Evolutionary conservation across 768 basidiomycete species (phyloP).

Genomic region (Trametes punicea): DNA sequence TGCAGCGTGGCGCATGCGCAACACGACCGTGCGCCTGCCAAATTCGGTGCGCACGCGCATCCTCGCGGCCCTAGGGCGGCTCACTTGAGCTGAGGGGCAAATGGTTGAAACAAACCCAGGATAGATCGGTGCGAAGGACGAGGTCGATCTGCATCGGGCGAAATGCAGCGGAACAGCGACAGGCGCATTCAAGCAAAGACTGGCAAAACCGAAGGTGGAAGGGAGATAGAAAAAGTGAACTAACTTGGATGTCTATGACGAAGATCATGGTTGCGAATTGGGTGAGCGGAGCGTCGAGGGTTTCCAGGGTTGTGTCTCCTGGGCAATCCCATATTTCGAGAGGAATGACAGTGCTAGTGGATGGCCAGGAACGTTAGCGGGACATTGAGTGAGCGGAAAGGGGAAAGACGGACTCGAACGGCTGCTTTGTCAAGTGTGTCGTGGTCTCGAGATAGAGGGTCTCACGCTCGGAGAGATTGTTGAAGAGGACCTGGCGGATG

Average conservation of each 20-base stretch:
- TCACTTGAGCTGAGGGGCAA: not conserved
- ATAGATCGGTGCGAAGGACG: not conserved
- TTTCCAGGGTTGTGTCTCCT: conserved; percentile 75
- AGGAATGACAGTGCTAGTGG: conserved; percentile 78
- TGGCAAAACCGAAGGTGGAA: not conserved
- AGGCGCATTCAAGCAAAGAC: too few relatives aligned
- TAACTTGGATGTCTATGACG: conserved; percentile 91
- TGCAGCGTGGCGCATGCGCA: not conserved
- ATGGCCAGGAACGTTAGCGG: not conserved
- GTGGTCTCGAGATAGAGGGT: conserved; percentile 90
- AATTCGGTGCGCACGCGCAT: not conserved
- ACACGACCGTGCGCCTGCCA: conserved; percentile 12
- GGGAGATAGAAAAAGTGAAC: conserved; percentile 24
- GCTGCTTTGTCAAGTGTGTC: conserved; percentile 67
- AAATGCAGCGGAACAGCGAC: too few relatives aligned
- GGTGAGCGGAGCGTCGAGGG: conserved; percentile 70
- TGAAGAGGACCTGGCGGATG: conserved; percentile 89
- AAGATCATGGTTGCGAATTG: conserved; percentile 86
- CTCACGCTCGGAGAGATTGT: conserved; percentile 75
- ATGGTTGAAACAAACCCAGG: not conserved
- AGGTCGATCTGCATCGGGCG: not conserved
- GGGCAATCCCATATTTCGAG: conserved; percentile 97
- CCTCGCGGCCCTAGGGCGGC: not conserved
- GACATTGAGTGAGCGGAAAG: not conserved
- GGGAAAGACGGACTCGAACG: conserved; percentile 66